Evolutionary conservation across 148 eudicot species (phyloP).

Genomic region (Cornus kousa): DNA sequence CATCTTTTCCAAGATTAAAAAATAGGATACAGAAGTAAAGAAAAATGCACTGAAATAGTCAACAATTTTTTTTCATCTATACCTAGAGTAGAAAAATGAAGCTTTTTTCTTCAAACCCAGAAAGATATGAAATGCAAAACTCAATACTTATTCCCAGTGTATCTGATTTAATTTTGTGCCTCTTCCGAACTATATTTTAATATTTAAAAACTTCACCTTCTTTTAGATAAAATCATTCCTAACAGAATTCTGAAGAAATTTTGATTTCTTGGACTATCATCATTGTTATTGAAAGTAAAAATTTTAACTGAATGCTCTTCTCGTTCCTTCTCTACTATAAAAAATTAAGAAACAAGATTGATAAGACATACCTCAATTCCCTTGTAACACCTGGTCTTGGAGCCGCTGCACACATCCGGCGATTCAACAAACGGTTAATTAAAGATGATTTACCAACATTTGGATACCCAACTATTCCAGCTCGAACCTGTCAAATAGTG

Average conservation of each 20-base stretch:
- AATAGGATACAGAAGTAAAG: constrained; percentile 11
- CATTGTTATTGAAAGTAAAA: not conserved
- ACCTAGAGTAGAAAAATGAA: not conserved
- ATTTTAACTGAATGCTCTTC: not conserved
- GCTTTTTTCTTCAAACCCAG: constrained; percentile 5
- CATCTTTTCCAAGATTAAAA: constrained; percentile 49
- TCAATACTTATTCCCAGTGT: too few species aligned
- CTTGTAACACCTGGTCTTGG: constrained; percentile 98
- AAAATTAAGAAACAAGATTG: not conserved
- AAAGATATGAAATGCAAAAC: not conserved
- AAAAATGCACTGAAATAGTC: not conserved
- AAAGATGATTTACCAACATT: constrained; percentile 99
- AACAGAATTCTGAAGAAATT: not conserved
- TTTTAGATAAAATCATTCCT: not conserved
- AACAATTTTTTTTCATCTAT: not conserved
- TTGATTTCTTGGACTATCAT: not conserved
- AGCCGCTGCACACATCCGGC: constrained; percentile 96
- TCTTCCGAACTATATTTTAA: not conserved
- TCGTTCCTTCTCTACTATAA: not conserved
- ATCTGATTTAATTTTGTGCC: not conserved
- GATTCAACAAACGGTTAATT: constrained; percentile 91
- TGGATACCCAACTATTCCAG: constrained; percentile 98
- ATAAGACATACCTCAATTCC: constrained; percentile 62
- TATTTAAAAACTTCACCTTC: not conserved
- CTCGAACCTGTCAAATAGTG: constrained; percentile 73